Evolutionary conservation across 352 stramenopile genomes (phyloP), one percentile per base, ranked within the genome.

Genomic region (Globisporangium mamillatum): DNA sequence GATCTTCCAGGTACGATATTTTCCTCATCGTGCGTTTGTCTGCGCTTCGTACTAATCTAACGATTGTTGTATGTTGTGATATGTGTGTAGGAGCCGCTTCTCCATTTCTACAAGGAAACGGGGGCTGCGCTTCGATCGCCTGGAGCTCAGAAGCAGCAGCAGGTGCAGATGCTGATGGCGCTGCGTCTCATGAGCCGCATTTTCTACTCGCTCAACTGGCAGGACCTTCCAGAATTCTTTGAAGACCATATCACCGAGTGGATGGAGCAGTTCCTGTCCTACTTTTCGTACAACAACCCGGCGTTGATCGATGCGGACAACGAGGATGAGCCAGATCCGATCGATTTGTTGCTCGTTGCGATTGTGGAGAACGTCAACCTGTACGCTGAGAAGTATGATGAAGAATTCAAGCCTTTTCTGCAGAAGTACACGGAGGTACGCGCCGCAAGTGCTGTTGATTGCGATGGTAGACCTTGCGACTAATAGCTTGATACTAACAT

Each of bases 191-290:
- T 98, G 75, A 95, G 80, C 73, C 92, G 98, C 24, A 99, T 99
- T 52, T 99, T 98, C 76, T 99, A 97, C 81, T 99, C 94, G 58
- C 86, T 99, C 18, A 99, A 99, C 77, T 99, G 96, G 92, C 89
- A 97, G 69, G 98, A 99, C 79, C 77, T 99, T 25, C 98, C 98
- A 0, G 98, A 99, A 74, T 99, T 94, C 73, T 99, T 99, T 76
- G 97, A 99, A 79, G 97, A 99, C 83, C 90, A 99, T 77, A 98
- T 99, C 68, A 72, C 76, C 5, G 80, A 96, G 71, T 99, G 97
- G 97, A 99, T 99, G 97, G 76, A 75, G 9, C 89, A 94, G 61
- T 99, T 99, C 75, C 75, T 97, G 41, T 95, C 88, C 62, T 98
- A 98, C 71, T 91, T 99, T 46, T 78, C 80, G 68, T 99, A 98